Evolutionary conservation across 352 stramenopile species (phyloP).

Genomic region (Blastocystis sp.): DNA sequence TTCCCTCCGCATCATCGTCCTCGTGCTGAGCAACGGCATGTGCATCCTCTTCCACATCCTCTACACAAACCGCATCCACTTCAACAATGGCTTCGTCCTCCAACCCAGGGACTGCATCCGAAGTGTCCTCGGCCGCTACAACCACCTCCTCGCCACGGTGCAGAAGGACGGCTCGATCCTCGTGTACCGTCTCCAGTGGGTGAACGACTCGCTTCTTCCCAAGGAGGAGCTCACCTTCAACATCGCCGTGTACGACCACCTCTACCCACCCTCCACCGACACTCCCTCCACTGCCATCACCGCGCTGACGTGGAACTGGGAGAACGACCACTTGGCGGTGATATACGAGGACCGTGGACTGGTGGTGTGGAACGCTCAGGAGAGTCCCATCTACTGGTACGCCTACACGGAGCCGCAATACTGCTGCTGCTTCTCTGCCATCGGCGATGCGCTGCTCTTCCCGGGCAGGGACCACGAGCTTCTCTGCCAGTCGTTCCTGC

Average conservation of each 20-base stretch:
- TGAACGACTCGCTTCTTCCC: conserved; percentile 41
- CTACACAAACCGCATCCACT: conserved; percentile 53
- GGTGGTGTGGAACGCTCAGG: conserved; percentile 43
- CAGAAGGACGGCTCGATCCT: not conserved
- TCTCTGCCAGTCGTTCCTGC: conserved; percentile 1
- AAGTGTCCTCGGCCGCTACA: not conserved
- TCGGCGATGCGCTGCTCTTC: conserved; percentile 10
- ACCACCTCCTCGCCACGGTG: conserved; percentile 18
- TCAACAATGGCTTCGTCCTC: not conserved
- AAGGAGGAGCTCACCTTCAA: not conserved
- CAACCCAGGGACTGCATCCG: not conserved
- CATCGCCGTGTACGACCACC: conserved; percentile 18
- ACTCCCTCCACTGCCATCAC: not conserved
- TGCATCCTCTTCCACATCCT: conserved; percentile 44
- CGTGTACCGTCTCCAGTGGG: conserved; percentile 23
- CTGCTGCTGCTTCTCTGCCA: conserved; percentile 8
- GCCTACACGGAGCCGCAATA: too few species aligned
- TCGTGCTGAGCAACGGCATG: conserved; percentile 9
- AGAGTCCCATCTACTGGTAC: conserved; percentile 34
- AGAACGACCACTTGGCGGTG: conserved; percentile 48
- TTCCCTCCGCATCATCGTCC: not conserved
- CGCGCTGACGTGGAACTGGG: conserved; percentile 4
- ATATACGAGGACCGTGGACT: not conserved
- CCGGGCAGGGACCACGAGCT: not conserved
- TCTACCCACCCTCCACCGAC: not conserved